These are phyloP conservation scores for Monilinia vaccinii-corymbosi DNA, from an alignment of 2,329 filamentous ascomycete species.

Conservation along the genomic window DNA sequence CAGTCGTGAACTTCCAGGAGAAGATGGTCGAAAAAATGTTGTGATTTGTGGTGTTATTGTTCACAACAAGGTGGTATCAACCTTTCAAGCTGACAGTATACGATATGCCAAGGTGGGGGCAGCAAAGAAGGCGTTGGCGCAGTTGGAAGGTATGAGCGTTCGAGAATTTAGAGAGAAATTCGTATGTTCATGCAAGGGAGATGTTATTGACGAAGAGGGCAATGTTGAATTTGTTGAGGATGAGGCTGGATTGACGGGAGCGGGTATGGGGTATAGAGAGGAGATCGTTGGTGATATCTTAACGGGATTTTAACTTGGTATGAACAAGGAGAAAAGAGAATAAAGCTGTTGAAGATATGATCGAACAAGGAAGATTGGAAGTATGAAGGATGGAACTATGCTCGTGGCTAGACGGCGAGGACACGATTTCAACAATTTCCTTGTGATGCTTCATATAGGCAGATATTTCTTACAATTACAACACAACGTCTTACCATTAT, in stretches of 20 bases:
- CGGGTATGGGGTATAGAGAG: background rate
- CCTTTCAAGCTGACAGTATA: constrained; percentile 51
- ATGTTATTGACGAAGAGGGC: background rate
- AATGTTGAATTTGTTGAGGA: constrained; percentile 4
- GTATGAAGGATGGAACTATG: background rate
- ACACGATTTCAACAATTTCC: background rate
- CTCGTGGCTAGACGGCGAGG: background rate
- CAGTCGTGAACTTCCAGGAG: constrained; percentile 35
- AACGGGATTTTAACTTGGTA: background rate
- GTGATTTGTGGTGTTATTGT: constrained; percentile 68
- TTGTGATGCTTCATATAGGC: background rate
- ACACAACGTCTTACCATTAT: background rate
- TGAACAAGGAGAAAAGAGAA: background rate
- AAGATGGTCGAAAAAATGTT: constrained; percentile 34
- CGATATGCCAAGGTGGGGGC: constrained; percentile 65
- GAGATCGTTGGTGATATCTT: background rate
- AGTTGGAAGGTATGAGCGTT: constrained; percentile 36
- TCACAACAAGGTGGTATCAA: constrained; percentile 59
- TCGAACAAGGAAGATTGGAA: background rate
- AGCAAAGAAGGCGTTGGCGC: constrained; percentile 47
- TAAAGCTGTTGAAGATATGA: background rate
- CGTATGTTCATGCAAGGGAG: constrained; percentile 50
- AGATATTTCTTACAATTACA: background rate
- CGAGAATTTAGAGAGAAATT: constrained; percentile 52
- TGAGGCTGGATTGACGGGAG: background rate